Percentiles rank a stretch among this genome's conserved stretches.
These are phyloP conservation scores for Marasmius tenuissimus DNA, from an alignment of 1,284 basidiomycete genomes.

Conservation along the genomic window DNA sequence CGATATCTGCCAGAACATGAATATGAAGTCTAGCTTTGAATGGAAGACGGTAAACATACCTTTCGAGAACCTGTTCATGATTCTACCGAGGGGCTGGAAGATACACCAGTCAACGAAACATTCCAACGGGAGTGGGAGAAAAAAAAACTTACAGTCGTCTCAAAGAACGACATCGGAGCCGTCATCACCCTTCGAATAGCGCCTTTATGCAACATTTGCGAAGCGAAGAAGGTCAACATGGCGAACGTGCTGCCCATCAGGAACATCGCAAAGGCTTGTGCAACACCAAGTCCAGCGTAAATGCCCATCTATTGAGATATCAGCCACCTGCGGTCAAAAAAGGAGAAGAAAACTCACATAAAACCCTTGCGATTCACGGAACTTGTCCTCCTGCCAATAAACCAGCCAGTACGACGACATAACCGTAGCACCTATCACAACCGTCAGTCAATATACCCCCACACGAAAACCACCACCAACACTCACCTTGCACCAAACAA, in stretches of 20 bases:
- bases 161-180: conserved; percentile 88
- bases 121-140: background rate
- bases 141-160: conserved; percentile 63
- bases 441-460: too few relatives aligned
- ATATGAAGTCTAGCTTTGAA: too few relatives aligned
- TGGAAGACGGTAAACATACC: too few relatives aligned
- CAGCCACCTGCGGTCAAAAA: conserved; percentile 4
- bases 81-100: conserved; percentile 79
- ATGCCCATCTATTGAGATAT: conserved; percentile 56
- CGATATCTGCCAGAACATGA: conserved; percentile 50
- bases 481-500: conserved; percentile 50
- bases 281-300: conserved; percentile 57
- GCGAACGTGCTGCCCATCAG: conserved; percentile 55
- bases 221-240: conserved; percentile 65
- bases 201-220: conserved; percentile 33
- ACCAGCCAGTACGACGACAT: conserved; percentile 75
- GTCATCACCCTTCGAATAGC: conserved; percentile 67
- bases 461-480: too few relatives aligned
- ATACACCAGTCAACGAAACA: background rate
- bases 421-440: conserved; percentile 36
- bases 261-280: conserved; percentile 52
- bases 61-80: conserved; percentile 84
- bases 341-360: conserved; percentile 43
- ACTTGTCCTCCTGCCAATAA: conserved; percentile 69
- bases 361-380: conserved; percentile 52